phyloP scores from a whole-genome alignment of 106 monocot genomes.

The Narthecium ossifragum region DNA sequence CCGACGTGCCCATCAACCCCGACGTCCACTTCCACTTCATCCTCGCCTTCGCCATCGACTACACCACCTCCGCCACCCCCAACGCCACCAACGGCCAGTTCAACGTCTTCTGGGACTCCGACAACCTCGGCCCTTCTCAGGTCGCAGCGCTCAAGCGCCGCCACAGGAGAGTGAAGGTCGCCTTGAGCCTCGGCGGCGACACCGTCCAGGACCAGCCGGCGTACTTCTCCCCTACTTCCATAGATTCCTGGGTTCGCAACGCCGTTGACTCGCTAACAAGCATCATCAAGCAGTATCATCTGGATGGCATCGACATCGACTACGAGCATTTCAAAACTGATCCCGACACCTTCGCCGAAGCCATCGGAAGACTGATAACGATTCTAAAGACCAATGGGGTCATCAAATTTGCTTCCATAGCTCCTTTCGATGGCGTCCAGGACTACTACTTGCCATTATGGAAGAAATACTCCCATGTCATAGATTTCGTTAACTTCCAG shows the following conservation, averaged over 20 bases:
- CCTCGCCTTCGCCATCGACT: constrained; percentile 43
- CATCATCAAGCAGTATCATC: constrained; percentile 21
- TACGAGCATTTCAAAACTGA: constrained; percentile 24
- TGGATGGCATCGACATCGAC: constrained; percentile 24
- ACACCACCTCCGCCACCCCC: constrained; percentile 7
- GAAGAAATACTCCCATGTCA: not conserved
- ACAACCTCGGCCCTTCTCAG: constrained; percentile 12
- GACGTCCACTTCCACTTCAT: constrained; percentile 27
- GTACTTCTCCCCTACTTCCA: constrained; percentile 11
- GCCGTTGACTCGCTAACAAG: constrained; percentile 22
- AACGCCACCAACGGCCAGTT: constrained; percentile 22
- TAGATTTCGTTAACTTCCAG: constrained; percentile 1
- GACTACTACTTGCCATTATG: not conserved
- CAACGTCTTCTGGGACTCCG: constrained; percentile 27
- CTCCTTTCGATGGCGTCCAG: not conserved
- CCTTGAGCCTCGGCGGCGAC: constrained; percentile 17
- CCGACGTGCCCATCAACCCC: constrained; percentile 7
- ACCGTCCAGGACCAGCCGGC: not conserved
- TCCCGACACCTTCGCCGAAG: constrained; percentile 16
- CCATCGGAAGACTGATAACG: constrained; percentile 33
- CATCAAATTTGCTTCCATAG: constrained; percentile 28
- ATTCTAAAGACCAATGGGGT: constrained; percentile 20
- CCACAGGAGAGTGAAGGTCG: constrained; percentile 19
- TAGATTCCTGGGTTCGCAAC: constrained; percentile 22
- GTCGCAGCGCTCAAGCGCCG: constrained; percentile 13